Percentiles rank a stretch among this genome's conserved stretches.
These are phyloP conservation scores for Inga laurina DNA, from an alignment of 306 rosid species.

Conservation along the genomic window DNA sequence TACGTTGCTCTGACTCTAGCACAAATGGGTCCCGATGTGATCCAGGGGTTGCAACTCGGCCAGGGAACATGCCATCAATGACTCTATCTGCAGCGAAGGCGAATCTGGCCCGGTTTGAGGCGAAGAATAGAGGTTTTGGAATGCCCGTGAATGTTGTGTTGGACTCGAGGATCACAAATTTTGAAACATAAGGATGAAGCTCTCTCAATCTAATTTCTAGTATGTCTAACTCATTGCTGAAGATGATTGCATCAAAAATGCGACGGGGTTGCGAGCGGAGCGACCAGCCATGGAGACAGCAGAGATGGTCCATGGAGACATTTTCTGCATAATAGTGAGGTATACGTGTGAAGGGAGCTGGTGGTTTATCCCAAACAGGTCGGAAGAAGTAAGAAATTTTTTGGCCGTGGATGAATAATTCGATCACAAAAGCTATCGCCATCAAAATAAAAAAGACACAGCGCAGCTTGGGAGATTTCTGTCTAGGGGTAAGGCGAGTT, in stretches of 20 bases:
- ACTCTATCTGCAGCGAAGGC: constrained; percentile 64
- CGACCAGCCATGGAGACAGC: constrained; percentile 88
- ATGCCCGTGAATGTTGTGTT: constrained; percentile 87
- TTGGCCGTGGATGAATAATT: constrained; percentile 45
- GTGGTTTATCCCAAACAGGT: constrained; percentile 91
- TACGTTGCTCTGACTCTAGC: constrained; percentile 67
- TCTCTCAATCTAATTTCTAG: constrained; percentile 89
- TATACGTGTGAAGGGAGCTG: constrained; percentile 55
- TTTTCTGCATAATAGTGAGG: constrained; percentile 94
- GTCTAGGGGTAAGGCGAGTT: constrained; percentile 46
- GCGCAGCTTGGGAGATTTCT: constrained; percentile 44
- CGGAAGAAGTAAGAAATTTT: constrained; percentile 77
- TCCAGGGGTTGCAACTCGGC: constrained; percentile 47
- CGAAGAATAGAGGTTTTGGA: constrained; percentile 67
- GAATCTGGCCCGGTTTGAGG: constrained; percentile 49
- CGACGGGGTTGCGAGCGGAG: constrained; percentile 66
- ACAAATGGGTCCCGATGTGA: constrained; percentile 61
- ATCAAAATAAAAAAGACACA: constrained; percentile 41
- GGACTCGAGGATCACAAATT: constrained; percentile 80
- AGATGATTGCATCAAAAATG: constrained; percentile 75
- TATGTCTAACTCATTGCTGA: constrained; percentile 88
- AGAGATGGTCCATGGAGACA: constrained; percentile 76
- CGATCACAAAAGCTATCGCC: constrained; percentile 52
- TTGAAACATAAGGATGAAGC: constrained; percentile 70
- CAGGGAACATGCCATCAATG: constrained; percentile 51